Conservation (phyloP, 768 basidiomycete genomes). For the Galerina marginata region DNA sequence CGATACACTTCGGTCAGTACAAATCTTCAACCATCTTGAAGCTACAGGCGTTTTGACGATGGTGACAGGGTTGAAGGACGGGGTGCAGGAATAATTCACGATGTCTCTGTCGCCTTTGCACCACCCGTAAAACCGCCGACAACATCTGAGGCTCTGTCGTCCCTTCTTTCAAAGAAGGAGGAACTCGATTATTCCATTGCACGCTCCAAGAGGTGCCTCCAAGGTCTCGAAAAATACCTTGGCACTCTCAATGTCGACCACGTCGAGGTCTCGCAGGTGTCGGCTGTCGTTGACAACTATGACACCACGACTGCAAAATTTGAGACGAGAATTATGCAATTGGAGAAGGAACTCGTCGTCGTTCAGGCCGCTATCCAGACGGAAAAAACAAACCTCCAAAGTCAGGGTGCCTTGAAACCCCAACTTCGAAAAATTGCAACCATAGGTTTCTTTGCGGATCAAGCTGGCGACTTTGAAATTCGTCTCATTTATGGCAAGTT, state of each 20-base stretch:
- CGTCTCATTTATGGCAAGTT: constrained; percentile 2
- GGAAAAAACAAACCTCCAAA: constrained; percentile 26
- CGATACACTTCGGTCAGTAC: constrained; percentile 42
- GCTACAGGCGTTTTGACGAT: not conserved
- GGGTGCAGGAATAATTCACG: constrained; percentile 50
- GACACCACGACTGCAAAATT: constrained; percentile 33
- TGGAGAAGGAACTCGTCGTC: constrained; percentile 29
- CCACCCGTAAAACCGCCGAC: constrained; percentile 18
- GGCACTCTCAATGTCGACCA: constrained; percentile 35
- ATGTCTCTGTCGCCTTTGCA: constrained; percentile 38
- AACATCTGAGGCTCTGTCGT: constrained; percentile 32
- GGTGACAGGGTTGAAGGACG: constrained; percentile 46
- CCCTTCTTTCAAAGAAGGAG: constrained; percentile 30
- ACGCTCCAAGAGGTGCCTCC: constrained; percentile 31
- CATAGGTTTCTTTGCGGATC: constrained; percentile 42
- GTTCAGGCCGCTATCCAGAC: constrained; percentile 27
- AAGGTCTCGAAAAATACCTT: constrained; percentile 39
- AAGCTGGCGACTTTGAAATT: constrained; percentile 41
- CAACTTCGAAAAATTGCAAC: constrained; percentile 32
- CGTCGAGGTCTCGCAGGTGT: constrained; percentile 31
- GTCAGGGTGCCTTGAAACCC: constrained; percentile 14
- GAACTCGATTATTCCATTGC: constrained; percentile 30
- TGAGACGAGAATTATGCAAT: constrained; percentile 30
- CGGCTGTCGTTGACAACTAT: constrained; percentile 34
- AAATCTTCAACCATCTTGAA: not conserved